phyloP scores from a whole-genome alignment of 2,329 filamentous ascomycete genomes.

The Botrytis elliptica region DNA sequence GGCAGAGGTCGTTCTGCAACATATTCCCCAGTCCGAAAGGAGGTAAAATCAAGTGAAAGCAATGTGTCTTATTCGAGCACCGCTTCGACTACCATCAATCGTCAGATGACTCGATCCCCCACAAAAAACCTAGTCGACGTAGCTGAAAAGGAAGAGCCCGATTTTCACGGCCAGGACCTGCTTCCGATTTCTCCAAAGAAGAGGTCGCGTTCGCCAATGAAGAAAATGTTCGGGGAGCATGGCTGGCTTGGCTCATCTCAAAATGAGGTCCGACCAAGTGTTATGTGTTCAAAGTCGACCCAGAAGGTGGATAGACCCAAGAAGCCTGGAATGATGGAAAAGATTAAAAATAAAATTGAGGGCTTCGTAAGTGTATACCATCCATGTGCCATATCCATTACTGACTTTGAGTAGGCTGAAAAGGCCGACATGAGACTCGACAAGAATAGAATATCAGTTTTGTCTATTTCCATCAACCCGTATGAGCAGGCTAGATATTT shows the following conservation, averaged over 20 bases:
- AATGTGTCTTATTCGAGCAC: conserved; percentile 13
- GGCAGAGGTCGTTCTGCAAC: neutral
- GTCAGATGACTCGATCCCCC: conserved; percentile 27
- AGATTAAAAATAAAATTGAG: conserved; percentile 35
- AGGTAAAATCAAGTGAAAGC: neutral
- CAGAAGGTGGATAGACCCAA: conserved; percentile 21
- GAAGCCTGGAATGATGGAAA: conserved; percentile 35
- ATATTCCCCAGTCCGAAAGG: neutral
- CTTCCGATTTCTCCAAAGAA: conserved; percentile 29
- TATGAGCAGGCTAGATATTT: conserved; percentile 36
- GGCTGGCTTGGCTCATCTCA: conserved; percentile 37
- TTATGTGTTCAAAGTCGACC: conserved; percentile 22
- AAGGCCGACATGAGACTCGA: conserved; percentile 35
- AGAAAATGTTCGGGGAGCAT: conserved; percentile 39
- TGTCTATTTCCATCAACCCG: conserved; percentile 33
- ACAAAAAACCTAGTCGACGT: conserved; percentile 25
- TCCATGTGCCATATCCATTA: neutral
- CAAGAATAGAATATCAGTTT: conserved; percentile 26
- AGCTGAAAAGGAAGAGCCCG: conserved; percentile 27
- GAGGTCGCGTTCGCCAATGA: conserved; percentile 39
- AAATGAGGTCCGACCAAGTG: conserved; percentile 25
- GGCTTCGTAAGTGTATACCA: conserved; percentile 34
- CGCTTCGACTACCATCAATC: conserved; percentile 11
- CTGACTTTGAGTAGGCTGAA: conserved; percentile 32
- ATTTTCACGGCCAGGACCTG: neutral